Conservation (phyloP, 495 filamentous ascomycete species). For the Chaetomium tenue region DNA sequence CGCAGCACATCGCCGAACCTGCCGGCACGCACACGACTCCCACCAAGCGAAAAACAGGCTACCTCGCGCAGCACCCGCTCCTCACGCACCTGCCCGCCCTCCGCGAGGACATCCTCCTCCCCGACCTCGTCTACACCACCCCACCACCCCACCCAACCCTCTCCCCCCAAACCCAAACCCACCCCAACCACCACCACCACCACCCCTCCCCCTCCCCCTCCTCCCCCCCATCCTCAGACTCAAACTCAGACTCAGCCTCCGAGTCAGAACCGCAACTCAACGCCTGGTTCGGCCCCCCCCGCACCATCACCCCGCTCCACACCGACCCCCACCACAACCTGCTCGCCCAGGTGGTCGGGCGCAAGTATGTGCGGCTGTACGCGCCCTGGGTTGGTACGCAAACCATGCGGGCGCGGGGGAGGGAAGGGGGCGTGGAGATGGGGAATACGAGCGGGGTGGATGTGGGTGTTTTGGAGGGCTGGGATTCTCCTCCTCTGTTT, state of each 20-base stretch:
- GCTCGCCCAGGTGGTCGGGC: constrained; percentile 82
- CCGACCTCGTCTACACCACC: constrained; percentile 79
- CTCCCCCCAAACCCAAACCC: constrained; percentile 35
- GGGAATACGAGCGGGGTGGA: constrained; percentile 82
- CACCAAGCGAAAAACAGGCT: constrained; percentile 49
- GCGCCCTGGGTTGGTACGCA: constrained; percentile 50
- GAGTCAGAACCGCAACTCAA: constrained; percentile 58
- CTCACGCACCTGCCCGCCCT: constrained; percentile 65
- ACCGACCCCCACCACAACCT: constrained; percentile 95
- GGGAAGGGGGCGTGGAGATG: constrained; percentile 82
- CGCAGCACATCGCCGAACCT: constrained; percentile 49
- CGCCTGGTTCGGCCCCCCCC: constrained; percentile 87
- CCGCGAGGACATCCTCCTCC: constrained; percentile 70
- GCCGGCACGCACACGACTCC: not conserved
- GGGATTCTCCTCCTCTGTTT: constrained; percentile 36
- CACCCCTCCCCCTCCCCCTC: constrained; percentile 71
- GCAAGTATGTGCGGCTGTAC: constrained; percentile 89
- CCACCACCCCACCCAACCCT: constrained; percentile 50
- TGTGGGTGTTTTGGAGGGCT: constrained; percentile 58
- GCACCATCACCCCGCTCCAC: constrained; percentile 88
- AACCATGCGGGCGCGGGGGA: constrained; percentile 59
- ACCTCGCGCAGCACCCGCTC: constrained; percentile 79
- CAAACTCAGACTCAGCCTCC: constrained; percentile 30
- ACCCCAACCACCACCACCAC: constrained; percentile 47
- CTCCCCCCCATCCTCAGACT: too few relatives aligned